A percentile compares a stretch with the other conserved stretches of the same genome.
Evolutionary conservation across 306 rosid species (phyloP).

Genomic region (Fragaria iinumae): DNA sequence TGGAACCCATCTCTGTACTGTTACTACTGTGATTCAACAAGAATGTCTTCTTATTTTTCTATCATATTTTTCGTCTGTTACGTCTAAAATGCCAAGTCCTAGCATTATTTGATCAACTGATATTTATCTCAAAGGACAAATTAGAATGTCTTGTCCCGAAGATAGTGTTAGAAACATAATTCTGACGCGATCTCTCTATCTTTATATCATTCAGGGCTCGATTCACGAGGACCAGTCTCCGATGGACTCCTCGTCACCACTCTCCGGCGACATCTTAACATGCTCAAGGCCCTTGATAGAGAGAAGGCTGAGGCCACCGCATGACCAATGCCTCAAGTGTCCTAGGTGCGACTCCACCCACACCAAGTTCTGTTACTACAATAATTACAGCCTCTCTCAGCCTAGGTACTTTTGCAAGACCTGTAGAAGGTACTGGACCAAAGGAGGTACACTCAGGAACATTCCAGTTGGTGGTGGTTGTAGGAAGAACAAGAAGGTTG

Average conservation of each 20-base stretch:
- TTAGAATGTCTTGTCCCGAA: neutral
- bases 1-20: neutral
- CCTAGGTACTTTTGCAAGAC: slow-evolving; percentile 98
- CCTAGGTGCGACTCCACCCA: slow-evolving; percentile 94
- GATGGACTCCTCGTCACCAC: slow-evolving; percentile 74
- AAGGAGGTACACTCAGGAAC: slow-evolving; percentile 94
- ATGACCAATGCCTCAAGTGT: slow-evolving; percentile 79
- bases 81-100: neutral
- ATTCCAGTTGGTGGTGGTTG: slow-evolving; percentile 97
- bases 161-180: neutral
- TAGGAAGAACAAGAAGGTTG: slow-evolving; percentile 80
- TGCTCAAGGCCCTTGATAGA: slow-evolving; percentile 79
- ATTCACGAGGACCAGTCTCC: slow-evolving; percentile 62
- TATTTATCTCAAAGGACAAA: neutral
- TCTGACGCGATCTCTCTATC: neutral
- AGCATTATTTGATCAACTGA: neutral
- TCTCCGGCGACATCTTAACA: slow-evolving; percentile 66
- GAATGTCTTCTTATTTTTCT: neutral
- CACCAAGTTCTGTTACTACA: slow-evolving; percentile 98
- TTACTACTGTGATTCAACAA: neutral
- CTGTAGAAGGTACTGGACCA: slow-evolving; percentile 95
- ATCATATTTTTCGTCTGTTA: neutral
- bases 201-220: slow-evolving; percentile 47
- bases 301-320: slow-evolving; percentile 74
- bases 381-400: slow-evolving; percentile 95